Conservation (phyloP, 306 rosid genomes). For the Castanospermum australe region DNA sequence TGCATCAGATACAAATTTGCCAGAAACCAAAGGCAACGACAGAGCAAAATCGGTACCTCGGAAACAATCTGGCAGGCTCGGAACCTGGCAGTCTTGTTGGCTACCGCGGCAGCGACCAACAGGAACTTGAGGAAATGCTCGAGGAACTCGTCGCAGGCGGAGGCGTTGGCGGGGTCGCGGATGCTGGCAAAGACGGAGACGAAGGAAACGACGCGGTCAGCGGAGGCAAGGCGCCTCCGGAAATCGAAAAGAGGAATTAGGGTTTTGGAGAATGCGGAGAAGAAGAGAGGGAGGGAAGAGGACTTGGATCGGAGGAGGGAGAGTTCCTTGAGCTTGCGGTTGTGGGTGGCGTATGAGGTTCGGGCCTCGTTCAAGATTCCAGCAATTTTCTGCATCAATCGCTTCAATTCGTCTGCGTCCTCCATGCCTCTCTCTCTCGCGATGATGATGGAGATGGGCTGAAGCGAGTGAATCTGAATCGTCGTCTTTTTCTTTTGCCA, state of each 20-base stretch:
- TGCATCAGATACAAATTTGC: neutral
- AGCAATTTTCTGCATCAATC: conserved; percentile 50
- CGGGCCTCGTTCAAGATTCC: conserved; percentile 67
- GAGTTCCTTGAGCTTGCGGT: conserved; percentile 89
- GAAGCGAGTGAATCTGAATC: neutral
- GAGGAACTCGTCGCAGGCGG: conserved; percentile 53
- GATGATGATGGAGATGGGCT: neutral
- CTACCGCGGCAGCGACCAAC: conserved; percentile 45
- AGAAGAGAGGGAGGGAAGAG: conserved; percentile 46
- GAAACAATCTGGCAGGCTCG: conserved; percentile 91
- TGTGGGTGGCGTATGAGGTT: conserved; percentile 72
- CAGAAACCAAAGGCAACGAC: neutral
- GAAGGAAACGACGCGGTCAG: conserved; percentile 75
- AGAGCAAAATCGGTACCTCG: conserved; percentile 48
- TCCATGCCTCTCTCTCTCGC: conserved; percentile 37
- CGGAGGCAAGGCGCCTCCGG: conserved; percentile 62
- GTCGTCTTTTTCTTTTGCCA: neutral
- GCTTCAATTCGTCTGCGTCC: conserved; percentile 37
- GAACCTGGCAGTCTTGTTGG: conserved; percentile 67
- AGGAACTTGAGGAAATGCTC: conserved; percentile 74
- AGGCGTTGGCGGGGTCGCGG: conserved; percentile 29
- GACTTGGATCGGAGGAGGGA: conserved; percentile 59
- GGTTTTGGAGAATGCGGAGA: conserved; percentile 65
- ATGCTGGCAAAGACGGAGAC: conserved; percentile 60
- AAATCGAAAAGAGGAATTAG: conserved; percentile 64